phyloP scores from a whole-genome alignment of 495 filamentous ascomycete species.

The Penicillium canariense region DNA sequence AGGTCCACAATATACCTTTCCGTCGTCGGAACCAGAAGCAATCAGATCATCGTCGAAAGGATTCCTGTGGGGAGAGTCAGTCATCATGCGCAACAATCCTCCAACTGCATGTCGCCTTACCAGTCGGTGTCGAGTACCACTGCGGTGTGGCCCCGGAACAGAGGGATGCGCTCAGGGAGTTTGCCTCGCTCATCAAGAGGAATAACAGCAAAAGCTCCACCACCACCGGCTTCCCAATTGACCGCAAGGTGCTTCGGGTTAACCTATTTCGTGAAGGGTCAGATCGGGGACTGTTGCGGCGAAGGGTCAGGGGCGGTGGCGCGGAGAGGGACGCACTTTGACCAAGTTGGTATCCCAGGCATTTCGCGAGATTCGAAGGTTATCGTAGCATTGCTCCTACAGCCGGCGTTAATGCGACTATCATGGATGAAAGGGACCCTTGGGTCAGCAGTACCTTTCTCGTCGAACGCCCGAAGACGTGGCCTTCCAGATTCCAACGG shows the following conservation, averaged over 20 bases:
- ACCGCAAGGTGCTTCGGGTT: constrained; percentile 95
- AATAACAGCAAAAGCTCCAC: constrained; percentile 95
- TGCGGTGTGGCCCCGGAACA: constrained; percentile 94
- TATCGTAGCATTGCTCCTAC: constrained; percentile 93
- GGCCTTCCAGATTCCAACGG: constrained; percentile 60
- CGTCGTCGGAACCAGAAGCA: constrained; percentile 93
- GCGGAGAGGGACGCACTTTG: constrained; percentile 60
- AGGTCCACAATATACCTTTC: constrained; percentile 57
- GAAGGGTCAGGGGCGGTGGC: constrained; percentile 32
- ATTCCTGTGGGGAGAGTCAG: constrained; percentile 61
- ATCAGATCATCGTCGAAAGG: constrained; percentile 93
- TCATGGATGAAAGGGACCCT: background rate
- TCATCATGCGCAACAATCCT: background rate
- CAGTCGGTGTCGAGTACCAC: constrained; percentile 97
- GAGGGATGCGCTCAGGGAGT: constrained; percentile 85
- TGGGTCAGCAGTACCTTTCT: constrained; percentile 64
- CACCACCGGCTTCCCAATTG: constrained; percentile 97
- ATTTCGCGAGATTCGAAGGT: constrained; percentile 90
- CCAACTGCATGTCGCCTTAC: constrained; percentile 48
- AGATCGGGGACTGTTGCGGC: constrained; percentile 20
- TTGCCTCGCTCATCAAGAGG: constrained; percentile 85
- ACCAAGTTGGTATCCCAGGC: constrained; percentile 98
- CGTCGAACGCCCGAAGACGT: constrained; percentile 93
- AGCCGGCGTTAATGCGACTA: constrained; percentile 8
- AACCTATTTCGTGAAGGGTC: constrained; percentile 52